Evolutionary conservation across 352 stramenopile genomes (phyloP), one percentile per base, ranked within the genome.

Genomic region (Globisporangium takayamanum): DNA sequence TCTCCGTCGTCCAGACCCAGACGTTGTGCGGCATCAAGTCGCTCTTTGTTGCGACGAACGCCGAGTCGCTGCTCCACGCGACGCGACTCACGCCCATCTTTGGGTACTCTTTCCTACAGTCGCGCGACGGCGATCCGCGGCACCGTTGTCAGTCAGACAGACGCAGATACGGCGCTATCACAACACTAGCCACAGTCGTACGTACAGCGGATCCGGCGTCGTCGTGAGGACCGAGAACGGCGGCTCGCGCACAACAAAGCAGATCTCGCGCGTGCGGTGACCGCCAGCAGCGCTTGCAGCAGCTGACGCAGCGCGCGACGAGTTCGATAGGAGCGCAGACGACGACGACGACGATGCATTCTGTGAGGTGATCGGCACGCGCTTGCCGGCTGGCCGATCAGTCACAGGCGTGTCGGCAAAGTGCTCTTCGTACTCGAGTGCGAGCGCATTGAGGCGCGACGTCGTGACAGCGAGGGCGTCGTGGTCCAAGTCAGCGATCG

Each of bases 1-100:
- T 87, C 52, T 90, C 74, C 11, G 74, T 90, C 36, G 80, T 68
- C 84, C 84, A 94, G 25, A 94, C 82, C 84, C 84, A 94, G 33
- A 94, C 72, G 50, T 92, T 89, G 57, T 89, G 83, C 15, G 84
- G 81, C 80, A 91, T 94, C 25, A 86, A 70, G 41, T 94, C 84
- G 42, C 81, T 91, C 64, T 83, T 90, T 5, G 84, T 89, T 22
- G 75, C 84, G 42, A 92, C 49, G 66, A 84, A 90, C 39, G 71
- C 61, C 12, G 82, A 85, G 50, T 94, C 77, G 18, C 64, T 67
- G 59, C 78, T 92, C 84, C 84, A 93, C 16, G 74, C 33, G 15
- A 79, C 72, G 37, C 80, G 72, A 36, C 80, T 82, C 37, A 93
- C 69, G 50, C 84, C 84, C 59, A 93, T 79, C 46, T 80, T 87